phyloP scores from a whole-genome alignment of 1,284 basidiomycete genomes.

The Vanrija pseudolonga region DNA sequence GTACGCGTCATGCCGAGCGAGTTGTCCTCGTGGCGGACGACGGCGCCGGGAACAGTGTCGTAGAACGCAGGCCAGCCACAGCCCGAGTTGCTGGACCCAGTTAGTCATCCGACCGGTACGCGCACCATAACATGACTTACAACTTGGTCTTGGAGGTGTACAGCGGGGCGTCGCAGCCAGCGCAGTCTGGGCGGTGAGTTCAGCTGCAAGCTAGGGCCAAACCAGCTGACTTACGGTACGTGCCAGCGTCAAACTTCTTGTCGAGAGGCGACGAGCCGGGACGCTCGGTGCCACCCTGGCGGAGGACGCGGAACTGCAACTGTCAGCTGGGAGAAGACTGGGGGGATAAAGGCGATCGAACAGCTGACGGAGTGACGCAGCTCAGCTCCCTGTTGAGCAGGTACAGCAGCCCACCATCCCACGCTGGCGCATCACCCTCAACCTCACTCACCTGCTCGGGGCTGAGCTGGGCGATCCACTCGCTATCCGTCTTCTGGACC shows the following conservation, averaged over 20 bases:
- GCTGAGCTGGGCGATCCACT: slow-evolving; percentile 79
- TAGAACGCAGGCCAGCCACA: slow-evolving; percentile 99
- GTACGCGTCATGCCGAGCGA: slow-evolving; percentile 50
- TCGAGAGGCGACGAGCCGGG: slow-evolving; percentile 76
- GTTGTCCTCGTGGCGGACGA: slow-evolving; percentile 55
- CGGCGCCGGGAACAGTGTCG: slow-evolving; percentile 87
- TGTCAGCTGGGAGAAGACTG: neutral
- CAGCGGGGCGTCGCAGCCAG: slow-evolving; percentile 54
- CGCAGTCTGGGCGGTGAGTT: slow-evolving; percentile 31
- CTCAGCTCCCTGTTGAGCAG: too few species aligned
- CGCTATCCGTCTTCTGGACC: slow-evolving; percentile 65
- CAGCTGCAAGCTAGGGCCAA: neutral
- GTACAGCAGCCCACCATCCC: too few species aligned
- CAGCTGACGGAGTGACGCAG: too few species aligned
- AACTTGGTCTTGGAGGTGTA: slow-evolving; percentile 90
- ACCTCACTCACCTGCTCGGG: slow-evolving; percentile 67
- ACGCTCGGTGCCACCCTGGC: slow-evolving; percentile 80
- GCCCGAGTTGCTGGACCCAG: slow-evolving; percentile 62
- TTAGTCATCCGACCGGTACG: slow-evolving; percentile 6
- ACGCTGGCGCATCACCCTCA: neutral
- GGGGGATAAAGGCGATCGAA: too few species aligned
- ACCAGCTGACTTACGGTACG: slow-evolving; percentile 56
- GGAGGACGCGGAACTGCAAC: slow-evolving; percentile 73
- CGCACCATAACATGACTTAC: slow-evolving; percentile 24
- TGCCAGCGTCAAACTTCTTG: slow-evolving; percentile 59